These are phyloP conservation scores for Zoysia matrella DNA, from an alignment of 202 grass and related monocot genomes.

Conservation along the genomic window DNA sequence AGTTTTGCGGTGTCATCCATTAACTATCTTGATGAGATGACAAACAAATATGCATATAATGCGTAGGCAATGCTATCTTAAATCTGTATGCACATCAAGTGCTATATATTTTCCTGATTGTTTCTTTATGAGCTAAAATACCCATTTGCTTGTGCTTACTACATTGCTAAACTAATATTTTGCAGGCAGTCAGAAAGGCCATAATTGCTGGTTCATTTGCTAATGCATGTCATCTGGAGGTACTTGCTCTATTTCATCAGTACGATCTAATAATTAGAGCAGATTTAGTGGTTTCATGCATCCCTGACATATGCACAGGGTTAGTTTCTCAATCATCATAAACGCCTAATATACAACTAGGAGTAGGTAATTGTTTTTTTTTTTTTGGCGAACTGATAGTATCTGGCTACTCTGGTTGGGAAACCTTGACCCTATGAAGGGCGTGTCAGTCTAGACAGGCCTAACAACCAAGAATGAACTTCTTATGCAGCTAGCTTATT, in stretches of 20 bases:
- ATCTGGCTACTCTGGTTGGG: background rate
- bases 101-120: conserved; percentile 9
- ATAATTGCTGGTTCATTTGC: conserved; percentile 91
- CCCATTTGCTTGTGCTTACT: conserved; percentile 11
- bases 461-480: background rate
- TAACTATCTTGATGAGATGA: background rate
- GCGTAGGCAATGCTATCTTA: background rate
- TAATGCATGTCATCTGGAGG: conserved; percentile 90
- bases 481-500: no score
- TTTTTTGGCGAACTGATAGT: background rate
- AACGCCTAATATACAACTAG: conserved; percentile 14
- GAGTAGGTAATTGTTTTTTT: background rate
- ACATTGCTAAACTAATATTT: conserved; percentile 24
- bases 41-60: background rate
- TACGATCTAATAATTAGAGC: background rate
- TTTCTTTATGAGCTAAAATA: background rate
- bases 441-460: conserved; percentile 7
- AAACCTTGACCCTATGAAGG: background rate
- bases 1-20: background rate
- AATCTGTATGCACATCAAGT: background rate
- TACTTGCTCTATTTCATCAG: conserved; percentile 37
- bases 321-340: background rate
- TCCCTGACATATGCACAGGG: background rate
- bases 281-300: conserved; percentile 30
- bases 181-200: conserved; percentile 82